Percentiles rank a stretch among this genome's conserved stretches.
Conservation (phyloP, 1,284 basidiomycete species). For the Leccinum subrobustum region DNA sequence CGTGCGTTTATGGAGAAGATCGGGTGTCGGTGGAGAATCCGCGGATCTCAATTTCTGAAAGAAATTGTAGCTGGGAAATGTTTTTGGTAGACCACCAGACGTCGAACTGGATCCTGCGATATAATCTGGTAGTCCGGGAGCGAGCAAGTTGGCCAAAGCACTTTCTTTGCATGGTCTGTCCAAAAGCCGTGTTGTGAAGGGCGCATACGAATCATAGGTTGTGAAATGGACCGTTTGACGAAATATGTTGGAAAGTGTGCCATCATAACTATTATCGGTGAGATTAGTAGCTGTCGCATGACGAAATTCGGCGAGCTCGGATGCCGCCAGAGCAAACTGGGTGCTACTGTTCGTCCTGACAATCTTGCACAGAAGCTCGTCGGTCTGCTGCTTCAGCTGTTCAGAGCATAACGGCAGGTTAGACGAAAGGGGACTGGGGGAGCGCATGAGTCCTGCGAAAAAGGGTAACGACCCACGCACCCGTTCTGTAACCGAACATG, state of each 20-base stretch:
- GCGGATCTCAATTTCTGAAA: neutral
- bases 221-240: slow-evolving; percentile 13
- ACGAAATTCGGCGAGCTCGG: slow-evolving; percentile 15
- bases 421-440: slow-evolving; percentile 1
- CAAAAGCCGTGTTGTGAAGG: slow-evolving; percentile 11
- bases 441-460: neutral
- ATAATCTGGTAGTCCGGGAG: slow-evolving; percentile 23
- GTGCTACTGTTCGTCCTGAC: slow-evolving; percentile 13
- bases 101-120: slow-evolving; percentile 20
- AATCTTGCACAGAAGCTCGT: slow-evolving; percentile 7
- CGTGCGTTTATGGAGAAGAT: slow-evolving; percentile 4
- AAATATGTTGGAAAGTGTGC: slow-evolving; percentile 7
- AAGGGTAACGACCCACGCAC: neutral
- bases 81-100: slow-evolving; percentile 14
- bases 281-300: neutral
- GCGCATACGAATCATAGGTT: slow-evolving; percentile 17
- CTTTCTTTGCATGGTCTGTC: slow-evolving; percentile 14
- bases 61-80: slow-evolving; percentile 11
- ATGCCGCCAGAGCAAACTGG: slow-evolving; percentile 14
- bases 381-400: neutral
- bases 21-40: neutral
- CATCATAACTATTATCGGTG: slow-evolving; percentile 1
- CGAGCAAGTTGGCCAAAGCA: slow-evolving; percentile 10
- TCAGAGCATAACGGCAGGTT: neutral
- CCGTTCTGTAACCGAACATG: neutral